Percentiles rank a stretch among this genome's conserved stretches.
Conservation (phyloP, 2,329 filamentous ascomycete species). For the Trichoderma afroharzianum region DNA sequence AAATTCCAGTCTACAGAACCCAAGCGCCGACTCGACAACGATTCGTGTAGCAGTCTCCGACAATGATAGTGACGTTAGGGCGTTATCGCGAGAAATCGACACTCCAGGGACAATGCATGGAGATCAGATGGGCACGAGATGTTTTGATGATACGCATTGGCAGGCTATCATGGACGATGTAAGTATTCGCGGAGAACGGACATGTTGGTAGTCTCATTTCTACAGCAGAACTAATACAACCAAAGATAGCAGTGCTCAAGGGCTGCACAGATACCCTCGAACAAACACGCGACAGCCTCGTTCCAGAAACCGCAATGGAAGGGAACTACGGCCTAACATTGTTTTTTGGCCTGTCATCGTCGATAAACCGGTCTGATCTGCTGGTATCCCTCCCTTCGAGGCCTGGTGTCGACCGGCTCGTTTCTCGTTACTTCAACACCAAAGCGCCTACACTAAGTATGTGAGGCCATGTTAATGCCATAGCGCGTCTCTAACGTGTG, state of each 20-base stretch:
- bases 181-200: not conserved
- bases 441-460: not conserved
- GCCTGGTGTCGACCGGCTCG: not conserved
- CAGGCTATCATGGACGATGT: not conserved
- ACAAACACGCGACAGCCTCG: too few relatives aligned
- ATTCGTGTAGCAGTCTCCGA: not conserved
- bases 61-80: not conserved
- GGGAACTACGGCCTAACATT: not conserved
- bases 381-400: not conserved
- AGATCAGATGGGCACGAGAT: not conserved
- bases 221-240: not conserved
- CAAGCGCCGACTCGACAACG: not conserved
- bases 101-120: not conserved
- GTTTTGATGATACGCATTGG: not conserved
- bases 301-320: not conserved
- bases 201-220: not conserved
- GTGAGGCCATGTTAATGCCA: not conserved
- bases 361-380: not conserved
- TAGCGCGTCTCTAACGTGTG: not conserved
- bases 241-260: not conserved
- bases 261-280: not conserved
- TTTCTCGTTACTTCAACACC: not conserved
- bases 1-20: not conserved
- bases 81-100: not conserved
- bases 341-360: not conserved